A percentile compares a stretch with the other conserved stretches of the same genome.
These are phyloP conservation scores for Fusarium sp. DNA, from an alignment of 2,329 filamentous ascomycete genomes.

Conservation along the genomic window DNA sequence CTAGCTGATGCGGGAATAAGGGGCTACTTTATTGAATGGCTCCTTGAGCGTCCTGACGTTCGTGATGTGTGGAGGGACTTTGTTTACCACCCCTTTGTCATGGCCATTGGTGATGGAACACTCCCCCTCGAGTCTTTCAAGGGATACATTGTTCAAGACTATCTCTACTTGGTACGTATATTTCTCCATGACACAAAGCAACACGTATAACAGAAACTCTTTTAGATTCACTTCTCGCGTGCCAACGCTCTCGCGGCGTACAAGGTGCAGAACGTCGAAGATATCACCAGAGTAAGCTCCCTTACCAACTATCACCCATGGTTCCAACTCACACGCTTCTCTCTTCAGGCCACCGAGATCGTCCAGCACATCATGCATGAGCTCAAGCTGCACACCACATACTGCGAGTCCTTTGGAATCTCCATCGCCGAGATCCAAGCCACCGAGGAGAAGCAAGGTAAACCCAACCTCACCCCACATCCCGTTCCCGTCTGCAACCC, in stretches of 20 bases:
- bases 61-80: slow-evolving; percentile 79
- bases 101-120: slow-evolving; percentile 79
- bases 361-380: slow-evolving; percentile 83
- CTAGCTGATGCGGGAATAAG: slow-evolving; percentile 56
- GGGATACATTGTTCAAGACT: slow-evolving; percentile 91
- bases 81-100: slow-evolving; percentile 85
- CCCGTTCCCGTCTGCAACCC: not conserved
- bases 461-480: slow-evolving; percentile 5
- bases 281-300: slow-evolving; percentile 74
- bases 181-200: fast-evolving
- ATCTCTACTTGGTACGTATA: slow-evolving; percentile 80
- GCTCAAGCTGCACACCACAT: slow-evolving; percentile 83
- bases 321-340: not conserved
- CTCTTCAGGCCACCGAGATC: slow-evolving; percentile 61
- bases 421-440: slow-evolving; percentile 77
- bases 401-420: slow-evolving; percentile 85
- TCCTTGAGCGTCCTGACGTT: slow-evolving; percentile 82
- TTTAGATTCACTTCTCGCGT: slow-evolving; percentile 84
- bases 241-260: slow-evolving; percentile 88
- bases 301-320: not conserved
- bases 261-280: slow-evolving; percentile 80
- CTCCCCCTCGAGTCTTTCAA: slow-evolving; percentile 84
- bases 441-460: slow-evolving; percentile 80
- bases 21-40: slow-evolving; percentile 85
- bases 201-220: not conserved